A percentile compares a stretch with the other conserved stretches of the same genome.
phyloP scores from a whole-genome alignment of 2,329 filamentous ascomycete genomes.

The Aspergillus melleus region DNA sequence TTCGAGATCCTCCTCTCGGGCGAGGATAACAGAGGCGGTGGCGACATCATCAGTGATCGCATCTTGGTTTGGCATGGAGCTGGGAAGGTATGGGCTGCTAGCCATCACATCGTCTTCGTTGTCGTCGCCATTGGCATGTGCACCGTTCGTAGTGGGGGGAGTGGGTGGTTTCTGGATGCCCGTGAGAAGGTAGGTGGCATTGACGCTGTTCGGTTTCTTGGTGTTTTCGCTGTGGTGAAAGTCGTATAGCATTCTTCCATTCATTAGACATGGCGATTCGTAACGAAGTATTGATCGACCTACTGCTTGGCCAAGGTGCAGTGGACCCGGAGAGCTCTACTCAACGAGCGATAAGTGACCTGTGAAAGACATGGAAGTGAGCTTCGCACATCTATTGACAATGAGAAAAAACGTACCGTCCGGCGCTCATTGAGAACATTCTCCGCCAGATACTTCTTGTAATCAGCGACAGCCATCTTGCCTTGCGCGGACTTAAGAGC shows the following conservation, averaged over 20 bases:
- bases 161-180: slow-evolving; percentile 59
- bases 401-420: slow-evolving; percentile 54
- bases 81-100: slow-evolving; percentile 66
- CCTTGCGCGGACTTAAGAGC: neutral
- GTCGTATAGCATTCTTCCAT: slow-evolving; percentile 75
- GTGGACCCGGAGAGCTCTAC: slow-evolving; percentile 78
- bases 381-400: neutral
- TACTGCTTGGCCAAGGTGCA: slow-evolving; percentile 88
- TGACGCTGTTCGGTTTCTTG: slow-evolving; percentile 70
- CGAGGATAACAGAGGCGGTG: slow-evolving; percentile 64
- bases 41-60: slow-evolving; percentile 52
- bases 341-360: slow-evolving; percentile 85
- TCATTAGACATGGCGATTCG: slow-evolving; percentile 13
- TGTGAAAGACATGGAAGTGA: slow-evolving; percentile 37
- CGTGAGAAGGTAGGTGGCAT: slow-evolving; percentile 88
- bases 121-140: slow-evolving; percentile 56
- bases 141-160: slow-evolving; percentile 37
- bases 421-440: slow-evolving; percentile 74
- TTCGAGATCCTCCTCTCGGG: slow-evolving; percentile 70
- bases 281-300: slow-evolving; percentile 26
- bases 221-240: slow-evolving; percentile 78
- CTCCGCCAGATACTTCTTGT: slow-evolving; percentile 71
- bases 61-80: slow-evolving; percentile 61
- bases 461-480: slow-evolving; percentile 50
- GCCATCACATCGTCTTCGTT: slow-evolving; percentile 61